Evolutionary conservation across 768 basidiomycete genomes (phyloP).

Genomic region (Rhodotorula sphaerocarpa): DNA sequence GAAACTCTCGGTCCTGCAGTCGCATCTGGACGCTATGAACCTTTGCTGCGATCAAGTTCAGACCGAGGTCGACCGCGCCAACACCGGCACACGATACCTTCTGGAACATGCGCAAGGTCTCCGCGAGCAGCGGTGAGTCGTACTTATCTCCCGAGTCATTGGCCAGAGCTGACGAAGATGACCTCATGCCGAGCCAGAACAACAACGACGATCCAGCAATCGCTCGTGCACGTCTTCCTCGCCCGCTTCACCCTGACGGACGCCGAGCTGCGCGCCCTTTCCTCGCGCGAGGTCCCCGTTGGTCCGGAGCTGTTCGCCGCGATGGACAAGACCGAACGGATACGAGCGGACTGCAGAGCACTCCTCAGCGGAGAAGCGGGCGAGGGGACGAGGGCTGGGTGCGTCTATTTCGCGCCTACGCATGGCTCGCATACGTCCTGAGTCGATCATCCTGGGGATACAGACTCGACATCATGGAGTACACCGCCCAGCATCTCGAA

Average conservation of each 20-base stretch:
- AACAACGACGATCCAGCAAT: conserved; percentile 23
- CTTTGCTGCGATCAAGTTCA: conserved; percentile 37
- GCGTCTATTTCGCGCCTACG: conserved; percentile 11
- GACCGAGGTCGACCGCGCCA: conserved; percentile 34
- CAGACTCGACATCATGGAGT: conserved; percentile 80
- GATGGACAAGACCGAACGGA: conserved; percentile 75
- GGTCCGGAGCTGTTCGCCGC: conserved; percentile 68
- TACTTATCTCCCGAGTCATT: not conserved
- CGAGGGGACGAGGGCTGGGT: conserved; percentile 44
- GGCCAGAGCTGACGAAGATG: too few species aligned
- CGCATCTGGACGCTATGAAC: conserved; percentile 71
- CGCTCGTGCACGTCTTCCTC: conserved; percentile 67
- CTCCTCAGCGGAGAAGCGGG: conserved; percentile 62
- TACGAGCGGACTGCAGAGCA: conserved; percentile 74
- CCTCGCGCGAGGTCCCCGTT: conserved; percentile 68
- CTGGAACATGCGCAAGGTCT: conserved; percentile 43
- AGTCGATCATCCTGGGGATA: too few species aligned
- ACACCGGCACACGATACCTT: conserved; percentile 36
- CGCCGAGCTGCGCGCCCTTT: conserved; percentile 63
- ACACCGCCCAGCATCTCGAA: conserved; percentile 72
- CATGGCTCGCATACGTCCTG: too few species aligned
- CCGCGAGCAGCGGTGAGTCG: conserved; percentile 42
- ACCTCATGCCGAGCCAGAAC: too few species aligned
- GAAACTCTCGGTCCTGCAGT: conserved; percentile 76
- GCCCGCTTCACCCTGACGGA: conserved; percentile 72